Evolutionary conservation across 108 stramenopile species (phyloP), one percentile per base, ranked within the genome.

Genomic region (Conticribra guillardii): DNA sequence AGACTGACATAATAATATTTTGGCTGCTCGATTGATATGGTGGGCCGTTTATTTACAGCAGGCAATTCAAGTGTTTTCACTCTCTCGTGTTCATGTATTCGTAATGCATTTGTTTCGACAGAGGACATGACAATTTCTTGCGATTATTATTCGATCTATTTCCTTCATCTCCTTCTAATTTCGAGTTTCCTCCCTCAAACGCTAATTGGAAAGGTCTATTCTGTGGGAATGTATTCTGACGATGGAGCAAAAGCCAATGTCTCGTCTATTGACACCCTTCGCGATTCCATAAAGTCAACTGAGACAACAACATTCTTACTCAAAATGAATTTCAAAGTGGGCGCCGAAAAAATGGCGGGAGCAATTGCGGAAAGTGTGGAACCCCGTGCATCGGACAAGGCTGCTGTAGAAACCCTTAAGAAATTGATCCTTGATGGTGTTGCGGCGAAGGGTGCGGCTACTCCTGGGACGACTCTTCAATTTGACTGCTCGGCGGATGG

Each of bases 291-390:
- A 24, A 69, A 87, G 27, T 76, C 76, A 23, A 66, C 75, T 26
- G 23, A 78, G 14, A 76, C 76, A n/a, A 79, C 90, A 21, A 87
- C 79, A 17, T 85, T 82, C 44, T 23, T 88, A 28, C 72, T 88
- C 53, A 79, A 88, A 61, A 93, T 93, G 89, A 89, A 89, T 71
- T 90, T 93, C 76, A 89, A 89, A 67, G 92, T 93, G 18, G 87
- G 89, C 21, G 88, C 92, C 27, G 89, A 93, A 60, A 93, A 93
- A 65, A 90, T 93, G 88, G 89, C 89, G 0, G 71, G 61, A 24
- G 92, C 92, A 19, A 93, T 93, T 67, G 89, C 92, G 24, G 92
- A 93, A 18, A 81, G 85, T 32, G 89, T 93, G 8, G 61, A 69
- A 30, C 92, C 92, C 7, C 80, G 89, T 33, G 67, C 89, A 49